Evolutionary conservation across 2,329 filamentous ascomycete genomes (phyloP).

Genomic region (Xylaria sp.): DNA sequence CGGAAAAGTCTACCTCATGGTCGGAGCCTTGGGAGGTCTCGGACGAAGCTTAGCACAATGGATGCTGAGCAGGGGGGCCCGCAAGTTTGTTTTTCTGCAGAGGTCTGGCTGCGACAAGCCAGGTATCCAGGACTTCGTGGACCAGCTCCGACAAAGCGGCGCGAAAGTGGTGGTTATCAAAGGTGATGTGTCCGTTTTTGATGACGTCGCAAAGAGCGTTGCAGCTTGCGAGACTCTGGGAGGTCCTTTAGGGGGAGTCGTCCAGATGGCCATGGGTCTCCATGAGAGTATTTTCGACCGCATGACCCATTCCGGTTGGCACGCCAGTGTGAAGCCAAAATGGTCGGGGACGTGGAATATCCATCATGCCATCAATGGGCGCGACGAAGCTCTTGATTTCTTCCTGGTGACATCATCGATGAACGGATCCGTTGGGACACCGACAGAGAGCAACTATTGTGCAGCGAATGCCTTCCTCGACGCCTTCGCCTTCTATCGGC

Average conservation of each 20-base stretch:
- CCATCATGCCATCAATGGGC: conserved; percentile 22
- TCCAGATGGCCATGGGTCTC: conserved; percentile 52
- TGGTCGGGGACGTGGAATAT: conserved; percentile 37
- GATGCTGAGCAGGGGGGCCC: conserved; percentile 47
- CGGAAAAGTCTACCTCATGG: conserved; percentile 25
- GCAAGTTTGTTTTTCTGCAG: conserved; percentile 48
- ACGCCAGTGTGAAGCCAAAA: conserved; percentile 40
- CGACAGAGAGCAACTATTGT: conserved; percentile 52
- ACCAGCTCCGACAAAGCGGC: conserved; percentile 31
- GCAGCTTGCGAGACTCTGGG: not conserved
- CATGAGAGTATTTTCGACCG: conserved; percentile 41
- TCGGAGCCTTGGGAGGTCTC: conserved; percentile 43
- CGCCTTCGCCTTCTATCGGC: conserved; percentile 44
- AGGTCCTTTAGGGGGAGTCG: conserved; percentile 46
- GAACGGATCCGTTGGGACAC: conserved; percentile 46
- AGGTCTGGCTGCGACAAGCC: conserved; percentile 44
- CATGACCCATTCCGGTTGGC: conserved; percentile 37
- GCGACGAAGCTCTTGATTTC: conserved; percentile 46
- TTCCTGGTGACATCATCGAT: conserved; percentile 48
- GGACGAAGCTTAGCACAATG: conserved; percentile 42
- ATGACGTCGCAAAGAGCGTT: conserved; percentile 30
- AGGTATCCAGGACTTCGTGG: conserved; percentile 36
- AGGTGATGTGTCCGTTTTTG: conserved; percentile 38
- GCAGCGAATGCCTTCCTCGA: conserved; percentile 53
- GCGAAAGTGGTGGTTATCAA: conserved; percentile 21